Evolutionary conservation across 768 basidiomycete genomes (phyloP), one percentile per base, ranked within the genome.

Genomic region (Coprinopsis cinerea): DNA sequence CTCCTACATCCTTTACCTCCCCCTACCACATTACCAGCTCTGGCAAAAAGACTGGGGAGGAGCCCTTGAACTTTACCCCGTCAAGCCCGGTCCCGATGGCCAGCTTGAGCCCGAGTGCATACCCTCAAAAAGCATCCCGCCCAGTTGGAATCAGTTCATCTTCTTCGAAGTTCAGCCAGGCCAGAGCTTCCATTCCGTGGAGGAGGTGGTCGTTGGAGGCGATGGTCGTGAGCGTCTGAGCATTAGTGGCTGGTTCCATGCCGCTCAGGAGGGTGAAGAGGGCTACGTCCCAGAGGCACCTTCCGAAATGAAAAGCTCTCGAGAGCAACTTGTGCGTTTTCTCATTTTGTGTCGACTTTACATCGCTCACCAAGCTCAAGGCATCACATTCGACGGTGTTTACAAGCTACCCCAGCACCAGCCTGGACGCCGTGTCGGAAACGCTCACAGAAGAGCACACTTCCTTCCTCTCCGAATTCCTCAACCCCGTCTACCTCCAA

Each of bases 211-310:
- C n/a, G 85, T 90, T 0, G 86, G 82, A 0, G 81, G 82, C 41
- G 86, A 88, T 37, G 85, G 84, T 0, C 68, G 82, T 37, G 77
- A 85, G 57, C 73, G 95, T 28, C 67, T 97, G 58, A 92, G 88
- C 55, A 88, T 97, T 58, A 92, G 88, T 57, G 95, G 95, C 5
- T 98, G 95, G 95, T 98, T 97, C 70, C 95, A 98, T 62, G 82
- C 85, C 20, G 85, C 92, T 0, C 83, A 95, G 60, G 83, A 87
- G 55, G 92, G 89, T 10, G 95, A 98, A 64, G 88, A 92, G 32
- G 93, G 90, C 0, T 92, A 90, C 59, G 73, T 79, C 41, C 68
- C 73, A 0, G 82, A 83, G 37, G 52, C 67, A 14, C 60, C 65
- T 32, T 57, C 69, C 18, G 73, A 77, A 44, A 56, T 75, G 26